Base-by-base conservation (phyloP, 192 early-diverging fungal species). In the Coemansia sp. region DNA sequence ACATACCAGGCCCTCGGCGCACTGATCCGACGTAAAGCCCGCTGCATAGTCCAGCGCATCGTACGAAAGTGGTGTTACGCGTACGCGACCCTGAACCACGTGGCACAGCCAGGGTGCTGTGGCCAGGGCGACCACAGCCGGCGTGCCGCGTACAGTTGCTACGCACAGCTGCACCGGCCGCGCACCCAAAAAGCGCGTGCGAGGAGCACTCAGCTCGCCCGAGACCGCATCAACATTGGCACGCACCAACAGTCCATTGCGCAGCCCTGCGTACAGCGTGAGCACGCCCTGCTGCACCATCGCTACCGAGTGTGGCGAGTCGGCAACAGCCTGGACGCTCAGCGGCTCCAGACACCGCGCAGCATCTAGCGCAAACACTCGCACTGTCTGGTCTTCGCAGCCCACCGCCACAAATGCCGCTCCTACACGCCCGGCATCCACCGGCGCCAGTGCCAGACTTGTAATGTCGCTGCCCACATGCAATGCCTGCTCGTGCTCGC, bases 31-130 rank as follows among this genome's bases (percentile, higher is more conserved):
- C 39, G 78, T 82, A 62, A 99, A 94, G 6, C 84, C 85, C 6
- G 89, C 79, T 14, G 92, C 96, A 78, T 82, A 92, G 74, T 94
- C 93, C 14, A 99, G 71, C 39, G 84, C 71, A 26, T 96, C 92
- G 66, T 94, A 94, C 26, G 88, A 85, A 18, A 99, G 79, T n/a
- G 96, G 96, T 12, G 89, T 88, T 9, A 93, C 68, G 49, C 88
- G 87, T 23, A 85, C 77, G 19, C 93, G 77, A 0, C 84, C 85
- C 62, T 92, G 89, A 69, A 85, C 85, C 37, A 85, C 88, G 69
- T 92, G 95, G 55, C 87, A 89, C 26, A 97, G 66, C 96, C 96
- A 99, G 16, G 96, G 92, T 48, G 94, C 83, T 19, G 86, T 86
- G 7, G 89, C 88, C 24, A 99, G 69, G 10, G 93, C 93, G 51